Evolutionary conservation across 2,329 filamentous ascomycete species (phyloP).

Genomic region (Rugonectria rugulosa): DNA sequence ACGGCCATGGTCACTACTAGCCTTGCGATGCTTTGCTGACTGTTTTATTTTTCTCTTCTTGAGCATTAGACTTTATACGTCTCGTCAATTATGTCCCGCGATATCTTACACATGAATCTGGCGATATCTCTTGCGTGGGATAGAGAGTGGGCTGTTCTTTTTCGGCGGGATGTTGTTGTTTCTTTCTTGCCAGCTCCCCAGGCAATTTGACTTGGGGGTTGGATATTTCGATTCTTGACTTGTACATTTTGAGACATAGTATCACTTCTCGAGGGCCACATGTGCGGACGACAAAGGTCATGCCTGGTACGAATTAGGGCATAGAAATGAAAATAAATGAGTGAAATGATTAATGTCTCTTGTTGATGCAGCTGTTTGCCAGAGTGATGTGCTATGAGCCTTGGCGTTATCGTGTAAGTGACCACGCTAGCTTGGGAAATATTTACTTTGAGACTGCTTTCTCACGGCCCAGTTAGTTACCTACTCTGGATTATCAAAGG

Average conservation of each 20-base stretch:
- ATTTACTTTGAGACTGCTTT: too few relatives aligned
- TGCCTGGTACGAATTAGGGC: conserved; percentile 31
- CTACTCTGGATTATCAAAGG: too few relatives aligned
- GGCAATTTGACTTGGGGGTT: conserved; percentile 21
- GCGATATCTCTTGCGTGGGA: conserved; percentile 6
- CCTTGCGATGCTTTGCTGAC: background rate
- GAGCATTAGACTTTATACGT: conserved; percentile 9
- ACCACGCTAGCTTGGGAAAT: background rate
- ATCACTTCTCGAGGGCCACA: conserved; percentile 26
- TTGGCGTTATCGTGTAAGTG: background rate
- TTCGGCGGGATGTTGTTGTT: conserved; percentile 1
- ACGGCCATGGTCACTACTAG: conserved; percentile 47
- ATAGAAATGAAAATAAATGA: conserved; percentile 12
- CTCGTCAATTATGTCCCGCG: background rate
- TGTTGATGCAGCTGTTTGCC: background rate
- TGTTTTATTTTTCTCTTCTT: conserved; percentile 21
- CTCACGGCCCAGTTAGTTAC: too few relatives aligned
- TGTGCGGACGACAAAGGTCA: conserved; percentile 17
- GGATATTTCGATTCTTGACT: conserved; percentile 39
- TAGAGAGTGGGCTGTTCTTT: conserved; percentile 8
- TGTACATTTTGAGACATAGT: conserved; percentile 42
- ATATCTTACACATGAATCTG: conserved; percentile 13
- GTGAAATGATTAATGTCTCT: conserved; percentile 1
- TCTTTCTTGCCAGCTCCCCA: background rate
- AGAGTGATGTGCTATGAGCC: background rate